Percentiles rank a stretch among this genome's conserved stretches.
Conservation (phyloP, 768 basidiomycete genomes). For the Russula emetica region DNA sequence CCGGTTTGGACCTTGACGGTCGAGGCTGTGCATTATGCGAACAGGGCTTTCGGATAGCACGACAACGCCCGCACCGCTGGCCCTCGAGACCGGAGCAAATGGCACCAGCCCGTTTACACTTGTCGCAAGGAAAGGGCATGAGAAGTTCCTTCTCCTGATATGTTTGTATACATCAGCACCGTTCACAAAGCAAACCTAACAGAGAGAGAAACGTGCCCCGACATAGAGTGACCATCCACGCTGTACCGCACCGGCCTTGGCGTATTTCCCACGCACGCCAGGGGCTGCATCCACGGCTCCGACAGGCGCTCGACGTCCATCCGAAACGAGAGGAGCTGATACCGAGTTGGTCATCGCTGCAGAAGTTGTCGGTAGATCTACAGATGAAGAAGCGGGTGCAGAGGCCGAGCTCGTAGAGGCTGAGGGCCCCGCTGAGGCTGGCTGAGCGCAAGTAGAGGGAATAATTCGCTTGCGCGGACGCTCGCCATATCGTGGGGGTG, state of each 20-base stretch:
- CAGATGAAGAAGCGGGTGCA: not conserved
- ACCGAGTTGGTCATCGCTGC: not conserved
- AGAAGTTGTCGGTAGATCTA: not conserved
- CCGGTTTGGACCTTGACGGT: not conserved
- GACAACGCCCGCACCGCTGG: conserved; percentile 18
- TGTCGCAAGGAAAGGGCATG: conserved; percentile 12
- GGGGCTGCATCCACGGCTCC: conserved; percentile 7
- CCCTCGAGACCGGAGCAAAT: conserved; percentile 15
- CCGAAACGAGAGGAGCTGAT: not conserved
- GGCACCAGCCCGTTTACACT: conserved; percentile 11
- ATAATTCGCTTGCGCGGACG: conserved; percentile 1
- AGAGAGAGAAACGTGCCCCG: conserved; percentile 9
- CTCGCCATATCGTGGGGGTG: conserved; percentile 7
- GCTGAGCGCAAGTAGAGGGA: not conserved
- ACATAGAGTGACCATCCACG: conserved; percentile 18
- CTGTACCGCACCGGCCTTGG: conserved; percentile 12
- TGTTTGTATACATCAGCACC: not conserved
- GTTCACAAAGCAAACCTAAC: not conserved
- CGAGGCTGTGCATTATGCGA: conserved; percentile 10
- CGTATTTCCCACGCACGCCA: conserved; percentile 13
- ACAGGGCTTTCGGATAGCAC: conserved; percentile 13
- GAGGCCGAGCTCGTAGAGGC: not conserved
- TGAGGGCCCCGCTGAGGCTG: not conserved
- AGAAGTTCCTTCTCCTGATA: conserved; percentile 16
- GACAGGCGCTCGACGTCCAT: conserved; percentile 7